Evolutionary conservation across 2,329 filamentous ascomycete species (phyloP).

Genomic region (Simplicillium aogashimaense): DNA sequence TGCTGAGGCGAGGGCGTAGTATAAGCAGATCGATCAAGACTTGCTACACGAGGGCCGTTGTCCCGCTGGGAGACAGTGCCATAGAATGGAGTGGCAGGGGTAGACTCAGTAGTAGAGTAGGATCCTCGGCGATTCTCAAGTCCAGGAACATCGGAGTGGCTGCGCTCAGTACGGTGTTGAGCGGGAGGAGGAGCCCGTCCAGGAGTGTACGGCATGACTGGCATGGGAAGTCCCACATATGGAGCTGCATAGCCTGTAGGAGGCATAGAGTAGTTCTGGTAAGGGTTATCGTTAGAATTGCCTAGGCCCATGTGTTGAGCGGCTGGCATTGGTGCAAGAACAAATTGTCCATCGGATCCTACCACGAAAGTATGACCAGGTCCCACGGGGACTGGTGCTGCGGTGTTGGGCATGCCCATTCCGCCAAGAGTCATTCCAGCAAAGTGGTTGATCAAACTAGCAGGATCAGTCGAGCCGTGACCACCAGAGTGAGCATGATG

Average conservation of each 20-base stretch:
- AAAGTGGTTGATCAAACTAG: conserved; percentile 22
- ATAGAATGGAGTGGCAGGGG: conserved; percentile 56
- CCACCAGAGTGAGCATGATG: conserved; percentile 17
- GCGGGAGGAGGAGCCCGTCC: conserved; percentile 32
- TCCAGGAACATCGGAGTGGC: conserved; percentile 45
- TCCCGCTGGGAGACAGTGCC: conserved; percentile 48
- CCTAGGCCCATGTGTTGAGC: conserved; percentile 24
- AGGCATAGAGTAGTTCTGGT: conserved; percentile 19
- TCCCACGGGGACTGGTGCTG: conserved; percentile 20
- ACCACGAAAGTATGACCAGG: conserved; percentile 25
- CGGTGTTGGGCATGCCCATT: conserved; percentile 20
- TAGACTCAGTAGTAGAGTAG: conserved; percentile 59
- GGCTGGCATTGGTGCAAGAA: conserved; percentile 24
- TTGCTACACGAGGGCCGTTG: conserved; percentile 47
- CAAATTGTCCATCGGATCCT: conserved; percentile 26
- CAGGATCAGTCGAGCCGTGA: conserved; percentile 19
- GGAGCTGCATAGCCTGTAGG: conserved; percentile 23
- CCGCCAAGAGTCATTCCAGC: conserved; percentile 25
- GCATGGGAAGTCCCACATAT: conserved; percentile 24
- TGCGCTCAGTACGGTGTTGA: conserved; percentile 35
- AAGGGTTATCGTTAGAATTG: conserved; percentile 22
- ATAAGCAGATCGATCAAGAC: conserved; percentile 53
- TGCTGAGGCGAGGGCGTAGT: conserved; percentile 59
- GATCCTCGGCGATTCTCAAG: conserved; percentile 58
- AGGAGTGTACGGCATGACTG: conserved; percentile 41